These are phyloP conservation scores for Purshia tridentata DNA, from an alignment of 306 rosid species.

Conservation along the genomic window DNA sequence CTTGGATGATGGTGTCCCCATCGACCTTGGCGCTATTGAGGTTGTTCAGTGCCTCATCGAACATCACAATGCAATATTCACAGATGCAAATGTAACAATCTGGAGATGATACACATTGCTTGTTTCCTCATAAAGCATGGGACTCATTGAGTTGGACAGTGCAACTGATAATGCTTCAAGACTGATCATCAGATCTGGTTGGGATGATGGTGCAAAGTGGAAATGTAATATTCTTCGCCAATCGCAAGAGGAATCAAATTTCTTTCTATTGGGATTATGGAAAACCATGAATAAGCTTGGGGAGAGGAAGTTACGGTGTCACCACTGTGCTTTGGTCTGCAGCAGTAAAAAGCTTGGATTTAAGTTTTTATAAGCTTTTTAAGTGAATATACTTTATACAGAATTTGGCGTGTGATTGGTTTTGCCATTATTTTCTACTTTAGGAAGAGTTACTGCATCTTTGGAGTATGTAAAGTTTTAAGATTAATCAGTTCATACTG, in stretches of 20 bases:
- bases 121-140: constrained; percentile 5
- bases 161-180: background rate
- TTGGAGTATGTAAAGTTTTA: background rate
- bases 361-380: background rate
- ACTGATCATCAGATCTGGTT: background rate
- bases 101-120: constrained; percentile 61
- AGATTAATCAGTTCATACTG: background rate
- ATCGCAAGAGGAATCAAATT: background rate
- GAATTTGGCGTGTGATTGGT: background rate
- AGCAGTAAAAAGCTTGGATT: constrained; percentile 11
- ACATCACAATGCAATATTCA: constrained; percentile 89
- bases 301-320: background rate
- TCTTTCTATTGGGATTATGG: background rate
- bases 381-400: background rate
- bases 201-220: background rate
- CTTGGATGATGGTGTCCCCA: constrained; percentile 76
- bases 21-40: constrained; percentile 86
- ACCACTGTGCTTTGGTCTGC: background rate
- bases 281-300: background rate
- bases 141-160: constrained; percentile 1
- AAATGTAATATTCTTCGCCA: background rate
- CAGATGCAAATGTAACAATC: constrained; percentile 90
- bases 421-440: background rate
- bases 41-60: constrained; percentile 92
- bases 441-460: background rate